These are phyloP conservation scores for Alternaria sp. DNA, from an alignment of 2,329 filamentous ascomycete genomes.

Conservation along the genomic window DNA sequence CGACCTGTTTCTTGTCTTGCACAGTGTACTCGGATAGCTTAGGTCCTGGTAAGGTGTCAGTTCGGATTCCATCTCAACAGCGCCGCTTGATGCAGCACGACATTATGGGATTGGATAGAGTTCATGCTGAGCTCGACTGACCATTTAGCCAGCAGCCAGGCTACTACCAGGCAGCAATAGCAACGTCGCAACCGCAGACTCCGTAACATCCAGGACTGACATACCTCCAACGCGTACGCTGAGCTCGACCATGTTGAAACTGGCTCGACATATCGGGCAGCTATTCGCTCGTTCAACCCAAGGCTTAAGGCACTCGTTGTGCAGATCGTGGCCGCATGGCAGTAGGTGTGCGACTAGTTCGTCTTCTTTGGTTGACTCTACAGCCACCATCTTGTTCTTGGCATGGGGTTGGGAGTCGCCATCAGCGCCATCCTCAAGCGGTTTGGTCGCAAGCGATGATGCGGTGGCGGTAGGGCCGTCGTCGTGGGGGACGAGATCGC, in stretches of 20 bases:
- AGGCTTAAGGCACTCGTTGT: conserved; percentile 89
- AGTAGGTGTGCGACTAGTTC: conserved; percentile 68
- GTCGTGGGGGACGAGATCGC: conserved; percentile 69
- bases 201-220: conserved; percentile 32
- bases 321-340: conserved; percentile 89
- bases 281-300: conserved; percentile 98
- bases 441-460: conserved; percentile 33
- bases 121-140: conserved; percentile 40
- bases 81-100: conserved; percentile 12
- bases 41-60: conserved; percentile 55
- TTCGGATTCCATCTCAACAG: conserved; percentile 2
- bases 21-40: conserved; percentile 70
- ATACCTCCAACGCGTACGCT: conserved; percentile 81
- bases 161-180: conserved; percentile 29
- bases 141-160: conserved; percentile 38
- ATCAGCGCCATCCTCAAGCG: conserved; percentile 40
- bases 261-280: conserved; percentile 93
- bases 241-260: conserved; percentile 89
- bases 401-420: conserved; percentile 25
- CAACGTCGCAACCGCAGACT: conserved; percentile 26
- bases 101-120: conserved; percentile 18
- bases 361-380: conserved; percentile 53
- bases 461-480: conserved; percentile 49
- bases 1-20: conserved; percentile 86
- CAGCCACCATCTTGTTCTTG: conserved; percentile 24